Base-by-base conservation (phyloP, 495 filamentous ascomycete species). In the Talaromyces ruber region DNA sequence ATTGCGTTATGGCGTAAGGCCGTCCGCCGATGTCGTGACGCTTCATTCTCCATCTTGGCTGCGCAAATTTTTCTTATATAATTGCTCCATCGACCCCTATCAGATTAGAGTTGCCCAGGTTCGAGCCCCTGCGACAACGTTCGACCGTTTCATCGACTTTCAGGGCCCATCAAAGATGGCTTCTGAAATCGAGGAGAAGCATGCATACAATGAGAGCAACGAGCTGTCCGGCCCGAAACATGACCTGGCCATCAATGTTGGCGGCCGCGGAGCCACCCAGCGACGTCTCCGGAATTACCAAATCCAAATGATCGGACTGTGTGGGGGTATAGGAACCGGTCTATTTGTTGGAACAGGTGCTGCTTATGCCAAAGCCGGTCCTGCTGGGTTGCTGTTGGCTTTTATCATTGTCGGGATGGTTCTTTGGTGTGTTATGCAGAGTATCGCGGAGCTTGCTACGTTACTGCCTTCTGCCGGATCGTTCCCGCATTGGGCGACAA, bases 401-500 rank as follows among this genome's bases (percentile, higher is more conserved):
- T 90, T 88, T 66, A 67, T 84, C 18, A 82, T 91, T 64, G 84
- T 89, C 70, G 84, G 86, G 61, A 75, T 82, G 16, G 81, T 83
- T 28, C 74, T 90, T 62, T 88, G 82, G 66, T 37, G 73, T 64
- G 58, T 60, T 0, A 81, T 84, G 76, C 76, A 78, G 58, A 71
- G 68, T 52, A 68, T 79, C 47, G 87, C 86, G 28, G 88, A 92
- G 73, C 88, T 92, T 86, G 83, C 87, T 6, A 86, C 88, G 32
- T 90, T 83, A 64, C 79, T 91, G 18, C 90, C 90, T 6, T 81
- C 90, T n/a, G 82, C 84, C 1, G 89, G 89, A 51, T 83, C 87
- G 7, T 88, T 91, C 65, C 86, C 88, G n/a, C 80, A 88, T 61
- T 88, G 88, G 68, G 85, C 84, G 60, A 81, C 82, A 28, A 80